phyloP scores from a whole-genome alignment of 208 protist genomes.

The Tetramitus jugosus region DNA sequence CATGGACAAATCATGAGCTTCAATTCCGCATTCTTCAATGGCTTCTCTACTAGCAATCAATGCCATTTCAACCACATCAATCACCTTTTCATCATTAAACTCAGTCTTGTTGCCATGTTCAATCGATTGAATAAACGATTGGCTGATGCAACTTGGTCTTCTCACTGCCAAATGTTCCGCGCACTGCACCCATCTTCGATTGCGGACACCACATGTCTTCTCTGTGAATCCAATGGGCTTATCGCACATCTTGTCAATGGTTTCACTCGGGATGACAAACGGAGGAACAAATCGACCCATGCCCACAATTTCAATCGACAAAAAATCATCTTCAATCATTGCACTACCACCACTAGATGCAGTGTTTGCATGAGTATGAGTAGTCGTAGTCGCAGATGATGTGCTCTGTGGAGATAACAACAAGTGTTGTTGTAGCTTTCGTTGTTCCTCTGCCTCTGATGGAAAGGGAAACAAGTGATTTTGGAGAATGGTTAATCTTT shows the following conservation, averaged over 20 bases:
- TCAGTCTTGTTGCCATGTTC: background rate
- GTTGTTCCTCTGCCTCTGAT: too few relatives aligned
- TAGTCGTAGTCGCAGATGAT: too few relatives aligned
- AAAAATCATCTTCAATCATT: too few relatives aligned
- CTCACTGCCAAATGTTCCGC: background rate
- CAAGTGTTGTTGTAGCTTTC: too few relatives aligned
- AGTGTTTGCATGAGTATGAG: too few relatives aligned
- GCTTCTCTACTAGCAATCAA: background rate
- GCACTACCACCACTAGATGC: too few relatives aligned
- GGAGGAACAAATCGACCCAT: conserved; percentile 1
- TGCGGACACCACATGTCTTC: background rate
- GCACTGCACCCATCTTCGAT: background rate
- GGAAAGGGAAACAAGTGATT: too few relatives aligned
- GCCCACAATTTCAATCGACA: background rate
- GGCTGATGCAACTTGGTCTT: background rate
- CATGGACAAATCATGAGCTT: background rate
- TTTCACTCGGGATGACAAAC: background rate
- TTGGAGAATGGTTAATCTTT: too few relatives aligned
- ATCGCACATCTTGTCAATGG: conserved; percentile 3
- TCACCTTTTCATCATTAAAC: background rate
- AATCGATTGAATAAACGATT: background rate
- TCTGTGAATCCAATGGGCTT: conserved; percentile 8
- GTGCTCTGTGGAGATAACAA: too few relatives aligned
- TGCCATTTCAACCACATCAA: background rate
- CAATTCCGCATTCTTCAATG: background rate